These are phyloP conservation scores for Amanita thiersii DNA, from an alignment of 768 basidiomycete genomes.

Conservation along the genomic window DNA sequence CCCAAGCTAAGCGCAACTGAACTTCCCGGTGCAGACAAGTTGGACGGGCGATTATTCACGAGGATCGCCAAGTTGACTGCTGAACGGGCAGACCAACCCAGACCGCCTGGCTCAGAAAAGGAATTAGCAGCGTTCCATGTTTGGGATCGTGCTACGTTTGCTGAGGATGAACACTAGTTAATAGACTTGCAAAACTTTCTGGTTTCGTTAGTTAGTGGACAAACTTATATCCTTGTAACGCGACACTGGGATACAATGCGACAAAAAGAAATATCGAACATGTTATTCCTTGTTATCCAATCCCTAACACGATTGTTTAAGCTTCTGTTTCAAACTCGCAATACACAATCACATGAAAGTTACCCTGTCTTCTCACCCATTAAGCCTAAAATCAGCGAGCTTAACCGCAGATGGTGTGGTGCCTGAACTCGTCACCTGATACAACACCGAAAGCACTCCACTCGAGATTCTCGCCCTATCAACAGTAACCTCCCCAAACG, in stretches of 20 bases:
- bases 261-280: too few species aligned
- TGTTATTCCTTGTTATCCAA: too few species aligned
- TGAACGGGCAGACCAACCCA: conserved; percentile 23
- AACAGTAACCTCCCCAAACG: conserved; percentile 38
- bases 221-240: too few species aligned
- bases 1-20: conserved; percentile 16
- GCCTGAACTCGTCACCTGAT: conserved; percentile 32
- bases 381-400: conserved; percentile 32
- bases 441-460: conserved; percentile 32
- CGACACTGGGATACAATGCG: too few species aligned
- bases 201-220: too few species aligned
- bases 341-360: too few species aligned
- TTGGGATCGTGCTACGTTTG: conserved; percentile 20
- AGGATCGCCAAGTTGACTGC: conserved; percentile 41
- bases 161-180: too few species aligned
- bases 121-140: conserved; percentile 11
- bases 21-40: conserved; percentile 33
- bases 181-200: too few species aligned
- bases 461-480: conserved; percentile 29
- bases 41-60: conserved; percentile 55
- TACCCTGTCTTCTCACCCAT: too few species aligned
- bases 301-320: too few species aligned
- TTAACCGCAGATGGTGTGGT: conserved; percentile 33
- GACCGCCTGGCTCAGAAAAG: conserved; percentile 12
- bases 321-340: too few species aligned